Evolutionary conservation across 495 filamentous ascomycete genomes (phyloP).

Genomic region (Xylaria telfairii): DNA sequence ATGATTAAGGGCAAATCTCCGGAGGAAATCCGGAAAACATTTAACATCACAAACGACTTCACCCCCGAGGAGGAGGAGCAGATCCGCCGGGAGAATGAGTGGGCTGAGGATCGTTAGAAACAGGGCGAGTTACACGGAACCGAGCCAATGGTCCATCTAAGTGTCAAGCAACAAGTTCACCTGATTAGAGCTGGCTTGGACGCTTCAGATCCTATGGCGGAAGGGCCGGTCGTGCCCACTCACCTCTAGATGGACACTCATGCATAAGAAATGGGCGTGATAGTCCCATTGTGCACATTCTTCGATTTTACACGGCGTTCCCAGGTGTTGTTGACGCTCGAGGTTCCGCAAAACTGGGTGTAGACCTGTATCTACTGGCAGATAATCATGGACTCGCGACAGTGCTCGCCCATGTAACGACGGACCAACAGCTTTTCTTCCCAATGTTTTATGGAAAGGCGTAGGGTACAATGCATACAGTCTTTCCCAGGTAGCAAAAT

Average conservation of each 20-base stretch:
- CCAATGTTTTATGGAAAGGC: neutral
- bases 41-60: conserved; percentile 86
- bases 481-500: neutral
- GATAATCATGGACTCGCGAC: neutral
- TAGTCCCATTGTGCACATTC: neutral
- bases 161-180: too few relatives aligned
- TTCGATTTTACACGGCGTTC: neutral
- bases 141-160: too few relatives aligned
- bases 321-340: neutral
- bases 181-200: too few relatives aligned
- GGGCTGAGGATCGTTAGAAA: conserved; percentile 72
- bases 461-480: neutral
- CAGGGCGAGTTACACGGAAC: too few relatives aligned
- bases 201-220: too few relatives aligned
- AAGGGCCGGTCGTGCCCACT: too few relatives aligned
- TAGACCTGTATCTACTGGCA: neutral
- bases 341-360: neutral
- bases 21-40: conserved; percentile 82
- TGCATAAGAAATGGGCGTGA: neutral
- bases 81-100: conserved; percentile 83
- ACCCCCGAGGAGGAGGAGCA: conserved; percentile 84
- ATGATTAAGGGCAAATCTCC: conserved; percentile 89
- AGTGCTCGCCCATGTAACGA: neutral
- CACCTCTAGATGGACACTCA: too few relatives aligned
- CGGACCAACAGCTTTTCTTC: neutral